phyloP scores from a whole-genome alignment of 2,329 filamentous ascomycete genomes.

The Beauveria varroae region DNA sequence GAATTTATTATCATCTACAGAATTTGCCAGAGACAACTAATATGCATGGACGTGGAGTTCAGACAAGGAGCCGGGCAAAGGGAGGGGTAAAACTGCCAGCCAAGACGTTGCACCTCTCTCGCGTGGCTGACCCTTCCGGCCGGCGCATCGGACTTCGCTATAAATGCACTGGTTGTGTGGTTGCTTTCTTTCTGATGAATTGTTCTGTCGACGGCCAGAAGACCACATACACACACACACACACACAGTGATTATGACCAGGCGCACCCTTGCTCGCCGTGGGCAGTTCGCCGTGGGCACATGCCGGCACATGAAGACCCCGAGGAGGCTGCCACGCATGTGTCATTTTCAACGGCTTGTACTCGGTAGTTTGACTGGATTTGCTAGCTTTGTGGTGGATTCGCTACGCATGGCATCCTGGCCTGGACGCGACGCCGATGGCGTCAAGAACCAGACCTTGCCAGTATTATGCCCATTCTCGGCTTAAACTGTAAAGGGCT shows the following conservation, averaged over 20 bases:
- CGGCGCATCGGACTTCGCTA: background rate
- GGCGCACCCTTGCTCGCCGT: background rate
- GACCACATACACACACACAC: background rate
- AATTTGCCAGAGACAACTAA: background rate
- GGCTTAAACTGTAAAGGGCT: no score
- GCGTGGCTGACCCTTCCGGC: background rate
- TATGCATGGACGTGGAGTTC: slow-evolving; percentile 4
- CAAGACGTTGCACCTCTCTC: background rate
- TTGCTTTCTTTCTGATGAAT: background rate
- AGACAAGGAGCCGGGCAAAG: background rate
- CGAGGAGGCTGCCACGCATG: background rate
- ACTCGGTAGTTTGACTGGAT: background rate
- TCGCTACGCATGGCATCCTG: background rate
- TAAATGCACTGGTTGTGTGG: background rate
- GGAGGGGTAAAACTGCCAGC: background rate
- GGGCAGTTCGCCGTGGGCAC: no score
- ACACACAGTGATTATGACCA: background rate
- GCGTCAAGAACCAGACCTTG: background rate
- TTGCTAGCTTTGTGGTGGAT: background rate
- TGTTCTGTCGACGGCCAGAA: background rate
- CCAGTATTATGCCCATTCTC: no score
- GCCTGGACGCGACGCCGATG: background rate
- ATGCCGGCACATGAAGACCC: background rate
- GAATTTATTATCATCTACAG: background rate
- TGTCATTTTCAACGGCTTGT: background rate